phyloP scores from a whole-genome alignment of 495 filamentous ascomycete species.

The Podospora appendiculata region DNA sequence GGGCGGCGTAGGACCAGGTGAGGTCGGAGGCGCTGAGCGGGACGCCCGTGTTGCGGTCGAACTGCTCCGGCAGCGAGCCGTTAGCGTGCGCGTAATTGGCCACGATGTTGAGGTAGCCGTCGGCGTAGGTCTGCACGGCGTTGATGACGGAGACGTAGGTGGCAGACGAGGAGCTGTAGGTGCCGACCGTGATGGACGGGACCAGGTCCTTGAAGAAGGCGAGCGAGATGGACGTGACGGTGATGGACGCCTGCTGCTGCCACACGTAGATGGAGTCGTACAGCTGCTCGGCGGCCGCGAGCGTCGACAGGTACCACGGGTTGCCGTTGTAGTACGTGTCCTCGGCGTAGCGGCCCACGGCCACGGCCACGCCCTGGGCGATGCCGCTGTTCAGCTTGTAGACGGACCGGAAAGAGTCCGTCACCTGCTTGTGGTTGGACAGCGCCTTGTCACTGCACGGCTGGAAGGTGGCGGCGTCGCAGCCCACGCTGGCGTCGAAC shows the following conservation, averaged over 20 bases:
- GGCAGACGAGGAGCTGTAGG: slow-evolving; percentile 36
- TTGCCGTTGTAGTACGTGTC: slow-evolving; percentile 61
- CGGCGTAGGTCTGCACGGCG: slow-evolving; percentile 54
- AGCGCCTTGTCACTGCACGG: slow-evolving; percentile 57
- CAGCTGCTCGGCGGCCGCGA: slow-evolving; percentile 58
- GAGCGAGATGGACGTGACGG: slow-evolving; percentile 44
- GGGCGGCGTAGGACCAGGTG: slow-evolving; percentile 64
- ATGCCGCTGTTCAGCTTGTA: slow-evolving; percentile 52
- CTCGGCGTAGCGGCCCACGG: slow-evolving; percentile 62
- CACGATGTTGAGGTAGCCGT: slow-evolving; percentile 53
- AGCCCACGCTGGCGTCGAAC: slow-evolving; percentile 53
- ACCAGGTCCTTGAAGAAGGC: slow-evolving; percentile 51
- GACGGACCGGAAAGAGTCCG: slow-evolving; percentile 54
- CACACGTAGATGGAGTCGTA: slow-evolving; percentile 59
- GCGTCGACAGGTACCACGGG: slow-evolving; percentile 59
- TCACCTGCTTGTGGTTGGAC: slow-evolving; percentile 55
- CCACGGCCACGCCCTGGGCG: slow-evolving; percentile 43
- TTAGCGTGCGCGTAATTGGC: slow-evolving; percentile 38
- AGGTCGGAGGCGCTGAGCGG: slow-evolving; percentile 52
- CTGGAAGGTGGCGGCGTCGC: slow-evolving; percentile 52
- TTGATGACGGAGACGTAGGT: slow-evolving; percentile 44
- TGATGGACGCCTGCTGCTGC: slow-evolving; percentile 44
- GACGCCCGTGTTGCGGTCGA: slow-evolving; percentile 39
- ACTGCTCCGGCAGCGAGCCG: slow-evolving; percentile 57
- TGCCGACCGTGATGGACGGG: slow-evolving; percentile 40